Conservation (phyloP, 2,329 filamentous ascomycete species). For the Fusarium sp. region DNA sequence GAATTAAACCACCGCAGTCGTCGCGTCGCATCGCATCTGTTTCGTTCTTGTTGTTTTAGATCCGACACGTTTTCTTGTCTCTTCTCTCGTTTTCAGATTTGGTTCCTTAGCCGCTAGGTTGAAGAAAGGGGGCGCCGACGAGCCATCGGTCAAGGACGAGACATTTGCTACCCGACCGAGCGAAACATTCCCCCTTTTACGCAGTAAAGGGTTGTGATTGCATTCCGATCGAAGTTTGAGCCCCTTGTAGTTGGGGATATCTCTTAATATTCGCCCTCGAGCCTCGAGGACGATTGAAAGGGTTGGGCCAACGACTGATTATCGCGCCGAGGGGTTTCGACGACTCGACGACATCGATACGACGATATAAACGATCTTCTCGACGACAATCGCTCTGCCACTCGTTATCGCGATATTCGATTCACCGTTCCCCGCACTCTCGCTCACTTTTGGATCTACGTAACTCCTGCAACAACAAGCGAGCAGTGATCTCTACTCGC, state of each 20-base stretch:
- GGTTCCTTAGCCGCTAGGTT: slow-evolving; percentile 7
- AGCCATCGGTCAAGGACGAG: slow-evolving; percentile 25
- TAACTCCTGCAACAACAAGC: not conserved
- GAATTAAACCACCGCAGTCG: slow-evolving; percentile 9
- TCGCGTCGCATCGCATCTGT: not conserved
- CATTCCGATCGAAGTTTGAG: slow-evolving; percentile 21
- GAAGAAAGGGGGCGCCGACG: slow-evolving; percentile 29
- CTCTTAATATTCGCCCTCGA: slow-evolving; percentile 11
- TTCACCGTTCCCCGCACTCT: not conserved
- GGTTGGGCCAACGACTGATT: not conserved
- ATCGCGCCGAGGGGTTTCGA: slow-evolving; percentile 2
- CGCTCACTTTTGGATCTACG: not conserved
- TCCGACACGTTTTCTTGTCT: not conserved
- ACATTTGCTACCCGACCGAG: slow-evolving; percentile 23
- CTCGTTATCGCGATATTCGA: not conserved
- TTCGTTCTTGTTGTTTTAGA: slow-evolving; percentile 6
- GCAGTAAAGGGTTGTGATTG: slow-evolving; percentile 24
- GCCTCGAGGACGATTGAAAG: slow-evolving; percentile 7
- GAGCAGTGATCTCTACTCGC: not conserved
- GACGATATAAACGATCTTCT: not conserved
- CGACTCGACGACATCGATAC: slow-evolving; percentile 15
- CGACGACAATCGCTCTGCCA: not conserved
- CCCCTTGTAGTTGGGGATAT: slow-evolving; percentile 1
- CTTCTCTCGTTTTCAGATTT: not conserved
- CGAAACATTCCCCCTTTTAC: slow-evolving; percentile 9